phyloP scores from a whole-genome alignment of 2,329 filamentous ascomycete species.

The Phialophora expanda region DNA sequence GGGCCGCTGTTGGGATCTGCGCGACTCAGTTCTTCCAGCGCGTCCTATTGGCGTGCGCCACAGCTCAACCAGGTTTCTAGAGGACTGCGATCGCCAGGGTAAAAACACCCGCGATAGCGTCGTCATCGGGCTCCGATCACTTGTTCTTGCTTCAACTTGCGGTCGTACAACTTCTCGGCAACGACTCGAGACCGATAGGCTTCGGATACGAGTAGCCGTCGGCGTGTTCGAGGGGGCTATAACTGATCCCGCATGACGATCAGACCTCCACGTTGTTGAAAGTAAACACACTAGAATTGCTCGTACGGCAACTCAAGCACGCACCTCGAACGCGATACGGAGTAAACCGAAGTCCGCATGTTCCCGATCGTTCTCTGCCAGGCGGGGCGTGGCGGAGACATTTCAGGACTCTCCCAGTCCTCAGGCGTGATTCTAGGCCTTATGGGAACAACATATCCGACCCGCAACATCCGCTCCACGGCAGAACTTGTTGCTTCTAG shows the following conservation, averaged over 20 bases:
- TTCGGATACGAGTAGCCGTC: not conserved
- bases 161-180: not conserved
- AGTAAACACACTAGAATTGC: not conserved
- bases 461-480: not conserved
- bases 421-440: not conserved
- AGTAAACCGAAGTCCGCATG: not conserved
- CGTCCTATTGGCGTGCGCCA: constrained; percentile 21
- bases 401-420: not conserved
- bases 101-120: constrained; percentile 1
- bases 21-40: not conserved
- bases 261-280: no score
- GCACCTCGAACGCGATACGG: not conserved
- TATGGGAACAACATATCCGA: not conserved
- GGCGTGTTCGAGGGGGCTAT: no score
- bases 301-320: not conserved
- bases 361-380: not conserved
- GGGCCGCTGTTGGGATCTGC: not conserved
- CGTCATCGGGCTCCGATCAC: constrained; percentile 6
- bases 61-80: not conserved
- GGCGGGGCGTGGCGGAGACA: not conserved
- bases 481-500: not conserved
- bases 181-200: not conserved
- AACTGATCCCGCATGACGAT: not conserved
- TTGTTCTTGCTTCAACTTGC: constrained; percentile 5
- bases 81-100: not conserved